Base-by-base conservation (phyloP, 805 yeast species). In the Candida ponderosae region DNA sequence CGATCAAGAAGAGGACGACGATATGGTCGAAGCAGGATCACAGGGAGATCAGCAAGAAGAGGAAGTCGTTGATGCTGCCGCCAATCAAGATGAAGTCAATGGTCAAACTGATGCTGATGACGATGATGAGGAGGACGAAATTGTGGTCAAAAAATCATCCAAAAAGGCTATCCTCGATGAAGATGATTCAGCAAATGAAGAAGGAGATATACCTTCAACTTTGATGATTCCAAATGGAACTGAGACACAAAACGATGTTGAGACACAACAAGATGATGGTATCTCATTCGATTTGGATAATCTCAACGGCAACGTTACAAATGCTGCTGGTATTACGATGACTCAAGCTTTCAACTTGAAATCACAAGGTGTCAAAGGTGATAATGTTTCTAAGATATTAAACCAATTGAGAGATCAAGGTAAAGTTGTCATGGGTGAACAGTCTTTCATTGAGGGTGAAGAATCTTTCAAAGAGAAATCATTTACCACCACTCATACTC, bases 11-110 rank as follows among this genome's bases (percentile, higher is more conserved):
- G 39, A 35, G 8, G 41, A 36, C 11, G 37, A 29, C 7, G 32
- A 36, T 27, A 44, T 40, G 3, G 49, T 41, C 1, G 44, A 46
- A n/a, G 53, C 53, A 37, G 59, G 54, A 30, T 21, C 11, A 21
- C 44, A 41, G 18, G 49, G 51, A 3, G 55, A 26, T 18, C 45
- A 45, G 18, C 57, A 49, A 19, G 60, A 50, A 15, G 44, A 45
- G 7, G 55, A 43, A 9, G 56, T 45, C 13, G 45, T 39, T 6
- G 51, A 43, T 18, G 42, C 44, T 36, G 44, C 40, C 26, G 35
- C 38, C 13, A 40, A 43, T 15, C 48, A 46, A 16, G 44, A 40
- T 1, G 45, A 42, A 15, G 45, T 7, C 5, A n/a, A 17, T 13
- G 20, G 10, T 17, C 51, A 42, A 16, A 50, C 35, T 2, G 56